phyloP scores from a whole-genome alignment of 1,284 basidiomycete genomes.

The Xanthoconium separans region DNA sequence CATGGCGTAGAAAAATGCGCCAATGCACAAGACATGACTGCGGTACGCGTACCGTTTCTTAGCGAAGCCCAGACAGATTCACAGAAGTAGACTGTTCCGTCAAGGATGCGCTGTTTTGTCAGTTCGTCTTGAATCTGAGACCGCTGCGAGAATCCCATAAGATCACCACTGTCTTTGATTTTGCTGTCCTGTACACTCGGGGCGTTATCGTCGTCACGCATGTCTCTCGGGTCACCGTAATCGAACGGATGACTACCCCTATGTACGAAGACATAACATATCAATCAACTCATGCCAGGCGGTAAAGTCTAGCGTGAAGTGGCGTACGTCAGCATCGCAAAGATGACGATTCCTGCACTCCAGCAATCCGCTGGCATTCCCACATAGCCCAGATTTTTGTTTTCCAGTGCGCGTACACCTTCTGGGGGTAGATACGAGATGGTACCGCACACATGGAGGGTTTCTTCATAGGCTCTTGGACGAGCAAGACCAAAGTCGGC shows the following conservation, averaged over 20 bases:
- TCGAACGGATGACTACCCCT: constrained; percentile 79
- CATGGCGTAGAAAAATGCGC: not conserved
- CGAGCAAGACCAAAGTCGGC: constrained; percentile 86
- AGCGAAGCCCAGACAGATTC: constrained; percentile 52
- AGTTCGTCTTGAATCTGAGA: constrained; percentile 53
- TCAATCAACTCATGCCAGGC: constrained; percentile 4
- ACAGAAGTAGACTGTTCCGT: constrained; percentile 57
- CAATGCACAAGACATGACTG: constrained; percentile 1
- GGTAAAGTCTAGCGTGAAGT: not conserved
- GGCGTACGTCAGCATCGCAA: constrained; percentile 77
- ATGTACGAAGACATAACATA: not conserved
- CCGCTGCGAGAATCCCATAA: constrained; percentile 42
- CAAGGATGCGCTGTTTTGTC: constrained; percentile 67
- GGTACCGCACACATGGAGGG: constrained; percentile 79
- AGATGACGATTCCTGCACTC: constrained; percentile 78
- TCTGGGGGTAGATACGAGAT: constrained; percentile 85
- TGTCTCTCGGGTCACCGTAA: constrained; percentile 41
- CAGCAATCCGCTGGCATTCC: constrained; percentile 83
- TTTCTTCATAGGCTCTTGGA: constrained; percentile 74
- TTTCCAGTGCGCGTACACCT: constrained; percentile 71
- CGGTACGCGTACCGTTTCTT: constrained; percentile 50
- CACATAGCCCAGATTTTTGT: constrained; percentile 69
- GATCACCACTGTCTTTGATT: constrained; percentile 25
- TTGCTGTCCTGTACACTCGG: constrained; percentile 6
- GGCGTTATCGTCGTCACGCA: constrained; percentile 13